Base-by-base conservation (phyloP, 495 filamentous ascomycete genomes). In the Xylaria cubensis region DNA sequence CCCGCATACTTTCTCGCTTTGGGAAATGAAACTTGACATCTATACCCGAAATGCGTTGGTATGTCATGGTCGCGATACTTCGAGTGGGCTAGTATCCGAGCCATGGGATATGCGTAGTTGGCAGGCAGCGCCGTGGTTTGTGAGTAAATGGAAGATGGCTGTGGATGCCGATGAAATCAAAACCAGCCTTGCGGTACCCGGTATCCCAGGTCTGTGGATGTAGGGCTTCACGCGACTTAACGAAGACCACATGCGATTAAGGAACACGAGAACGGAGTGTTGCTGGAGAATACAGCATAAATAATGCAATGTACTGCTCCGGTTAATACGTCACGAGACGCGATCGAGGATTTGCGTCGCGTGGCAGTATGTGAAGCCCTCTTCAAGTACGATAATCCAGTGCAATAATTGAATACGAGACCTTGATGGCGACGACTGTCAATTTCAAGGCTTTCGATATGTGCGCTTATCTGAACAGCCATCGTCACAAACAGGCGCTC, bases 1-100 rank as follows among this genome's bases (percentile, higher is more conserved):
- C 61, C 82, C 82, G 0, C 42, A 74, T 15, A 12, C 76, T 21
- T 80, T 84, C 64, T 75, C 83, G 71, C 73, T 78, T 1, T 75
- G 78, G 73, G 83, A 86, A 7, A 72, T 85, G 29, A 86, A 85
- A 68, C 68, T 72, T 48, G 84, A 86, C 72, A 79, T 86, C n/a
- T 79, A 74, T 29, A 41, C 51, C 4, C 50, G 65, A 15, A 70
- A 79, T 63, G 73, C 55, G 17, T 65, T 71, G 61, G 34, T 59
- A 15, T 65, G 61, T 19, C 69, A 64, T 0, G 17, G 41, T 17
- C 26, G 24, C 29, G 17, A 34, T 21, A 21, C 46, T 3, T 46
- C 36, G 41, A 24, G 69, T 19, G 69, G 32, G 21, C 24, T 34
- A 1, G 48, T n/a, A 15, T 56, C 42, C 15, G 67, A 71, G 56